Evolutionary conservation across 108 stramenopile species (phyloP).

Genomic region (Nannochloropsis granulata): DNA sequence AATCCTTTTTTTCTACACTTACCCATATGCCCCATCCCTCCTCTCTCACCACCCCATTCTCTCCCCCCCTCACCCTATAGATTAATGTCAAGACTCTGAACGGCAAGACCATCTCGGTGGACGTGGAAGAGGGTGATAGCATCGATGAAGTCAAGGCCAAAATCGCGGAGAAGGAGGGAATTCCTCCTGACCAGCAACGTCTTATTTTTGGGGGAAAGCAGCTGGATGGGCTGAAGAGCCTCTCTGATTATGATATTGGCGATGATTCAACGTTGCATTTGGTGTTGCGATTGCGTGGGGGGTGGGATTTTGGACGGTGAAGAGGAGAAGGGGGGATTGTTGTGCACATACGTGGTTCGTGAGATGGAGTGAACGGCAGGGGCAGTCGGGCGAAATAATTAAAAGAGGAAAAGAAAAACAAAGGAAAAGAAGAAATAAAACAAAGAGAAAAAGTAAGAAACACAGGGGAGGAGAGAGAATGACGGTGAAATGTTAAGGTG

Average conservation of each 20-base stretch:
- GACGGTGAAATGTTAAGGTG: too few species aligned
- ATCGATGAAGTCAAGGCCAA: constrained; percentile 90
- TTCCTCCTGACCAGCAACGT: constrained; percentile 80
- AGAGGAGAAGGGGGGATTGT: not conserved
- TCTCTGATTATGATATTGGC: constrained; percentile 79
- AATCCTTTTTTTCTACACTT: too few species aligned
- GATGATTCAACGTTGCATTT: constrained; percentile 85
- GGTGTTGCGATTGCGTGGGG: constrained; percentile 54
- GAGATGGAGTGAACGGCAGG: too few species aligned
- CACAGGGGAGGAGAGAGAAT: too few species aligned
- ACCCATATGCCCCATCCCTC: too few species aligned
- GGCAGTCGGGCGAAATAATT: too few species aligned
- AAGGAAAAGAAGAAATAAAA: too few species aligned
- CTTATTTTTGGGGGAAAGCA: constrained; percentile 91
- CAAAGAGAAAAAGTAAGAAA: too few species aligned
- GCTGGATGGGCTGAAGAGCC: constrained; percentile 71
- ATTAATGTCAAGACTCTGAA: constrained; percentile 81
- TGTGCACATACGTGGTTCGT: not conserved
- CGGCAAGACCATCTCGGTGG: constrained; percentile 79
- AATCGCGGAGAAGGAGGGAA: constrained; percentile 84
- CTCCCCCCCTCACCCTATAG: constrained; percentile 21
- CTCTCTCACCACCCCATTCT: not conserved
- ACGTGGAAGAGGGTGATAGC: constrained; percentile 80
- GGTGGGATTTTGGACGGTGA: not conserved
- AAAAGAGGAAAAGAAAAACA: too few species aligned